Percentiles rank a stretch among this genome's conserved stretches.
Conservation (phyloP, 352 stramenopile species). For the Globisporangium barbulae region DNA sequence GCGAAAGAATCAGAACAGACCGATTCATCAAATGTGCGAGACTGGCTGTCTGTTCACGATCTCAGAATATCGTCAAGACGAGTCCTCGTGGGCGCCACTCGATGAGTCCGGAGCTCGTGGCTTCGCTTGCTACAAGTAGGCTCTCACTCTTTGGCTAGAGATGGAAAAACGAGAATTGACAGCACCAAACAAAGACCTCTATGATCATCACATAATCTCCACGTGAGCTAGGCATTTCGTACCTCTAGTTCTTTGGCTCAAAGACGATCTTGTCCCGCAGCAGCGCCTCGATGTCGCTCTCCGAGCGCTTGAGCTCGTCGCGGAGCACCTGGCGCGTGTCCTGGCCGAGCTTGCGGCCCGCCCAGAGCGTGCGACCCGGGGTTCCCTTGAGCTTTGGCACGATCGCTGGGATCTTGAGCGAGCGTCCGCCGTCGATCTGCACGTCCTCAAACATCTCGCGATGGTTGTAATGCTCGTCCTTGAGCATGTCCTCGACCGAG, state of each 20-base stretch:
- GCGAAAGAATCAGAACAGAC: too few relatives aligned
- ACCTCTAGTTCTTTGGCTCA: constrained; percentile 28
- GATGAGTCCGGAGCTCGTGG: too few relatives aligned
- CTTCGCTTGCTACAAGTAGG: too few relatives aligned
- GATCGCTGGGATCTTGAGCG: constrained; percentile 71
- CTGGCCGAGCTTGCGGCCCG: constrained; percentile 61
- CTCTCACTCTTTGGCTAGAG: too few relatives aligned
- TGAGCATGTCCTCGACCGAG: constrained; percentile 77
- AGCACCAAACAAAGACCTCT: neutral
- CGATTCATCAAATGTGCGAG: too few relatives aligned
- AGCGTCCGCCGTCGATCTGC: constrained; percentile 35
- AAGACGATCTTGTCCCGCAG: constrained; percentile 64
- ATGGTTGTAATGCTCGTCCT: constrained; percentile 67
- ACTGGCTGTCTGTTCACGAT: too few relatives aligned
- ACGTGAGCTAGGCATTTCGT: neutral
- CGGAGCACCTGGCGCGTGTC: constrained; percentile 65
- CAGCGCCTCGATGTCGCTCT: constrained; percentile 52
- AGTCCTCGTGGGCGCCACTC: too few relatives aligned
- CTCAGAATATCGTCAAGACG: too few relatives aligned
- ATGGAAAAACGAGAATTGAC: neutral
- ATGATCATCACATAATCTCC: neutral
- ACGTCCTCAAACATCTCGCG: constrained; percentile 78
- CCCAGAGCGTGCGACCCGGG: constrained; percentile 58
- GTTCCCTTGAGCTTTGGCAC: constrained; percentile 66
- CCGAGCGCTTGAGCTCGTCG: constrained; percentile 49